These are phyloP conservation scores for Phoma sp. DNA, from an alignment of 2,329 filamentous ascomycete genomes.

Conservation along the genomic window DNA sequence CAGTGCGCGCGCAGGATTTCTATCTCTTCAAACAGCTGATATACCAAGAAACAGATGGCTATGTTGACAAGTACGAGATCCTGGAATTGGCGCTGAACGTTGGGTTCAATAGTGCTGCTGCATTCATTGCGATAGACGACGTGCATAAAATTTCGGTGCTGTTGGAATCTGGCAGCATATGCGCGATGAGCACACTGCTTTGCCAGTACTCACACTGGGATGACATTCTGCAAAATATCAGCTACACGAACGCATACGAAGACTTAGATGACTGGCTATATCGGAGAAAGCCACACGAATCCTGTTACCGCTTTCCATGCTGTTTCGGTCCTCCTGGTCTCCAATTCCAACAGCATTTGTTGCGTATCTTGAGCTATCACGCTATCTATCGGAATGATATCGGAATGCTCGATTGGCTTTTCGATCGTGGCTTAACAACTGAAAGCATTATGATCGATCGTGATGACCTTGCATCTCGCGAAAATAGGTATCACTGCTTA, in stretches of 20 bases:
- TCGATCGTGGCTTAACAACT: background rate
- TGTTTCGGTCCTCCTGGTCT: background rate
- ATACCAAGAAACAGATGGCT: too few relatives aligned
- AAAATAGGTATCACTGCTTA: too few relatives aligned
- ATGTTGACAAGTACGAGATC: too few relatives aligned
- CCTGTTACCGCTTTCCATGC: background rate
- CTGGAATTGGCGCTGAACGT: too few relatives aligned
- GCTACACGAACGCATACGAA: background rate
- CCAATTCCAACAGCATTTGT: background rate
- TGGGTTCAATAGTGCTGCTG: background rate
- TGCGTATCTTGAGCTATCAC: slow-evolving; percentile 1
- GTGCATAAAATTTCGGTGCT: background rate
- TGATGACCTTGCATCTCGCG: too few relatives aligned
- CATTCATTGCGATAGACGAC: background rate
- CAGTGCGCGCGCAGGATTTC: too few relatives aligned
- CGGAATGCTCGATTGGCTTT: background rate
- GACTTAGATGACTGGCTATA: background rate
- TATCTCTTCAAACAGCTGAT: too few relatives aligned
- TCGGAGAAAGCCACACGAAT: background rate
- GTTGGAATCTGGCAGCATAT: background rate
- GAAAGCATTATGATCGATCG: too few relatives aligned
- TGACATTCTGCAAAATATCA: background rate
- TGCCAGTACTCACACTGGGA: background rate
- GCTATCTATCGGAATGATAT: background rate
- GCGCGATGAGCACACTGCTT: background rate